These are phyloP conservation scores for Rutidosis leptorrhynchoides DNA, from an alignment of 129 eudicot species.

Conservation along the genomic window DNA sequence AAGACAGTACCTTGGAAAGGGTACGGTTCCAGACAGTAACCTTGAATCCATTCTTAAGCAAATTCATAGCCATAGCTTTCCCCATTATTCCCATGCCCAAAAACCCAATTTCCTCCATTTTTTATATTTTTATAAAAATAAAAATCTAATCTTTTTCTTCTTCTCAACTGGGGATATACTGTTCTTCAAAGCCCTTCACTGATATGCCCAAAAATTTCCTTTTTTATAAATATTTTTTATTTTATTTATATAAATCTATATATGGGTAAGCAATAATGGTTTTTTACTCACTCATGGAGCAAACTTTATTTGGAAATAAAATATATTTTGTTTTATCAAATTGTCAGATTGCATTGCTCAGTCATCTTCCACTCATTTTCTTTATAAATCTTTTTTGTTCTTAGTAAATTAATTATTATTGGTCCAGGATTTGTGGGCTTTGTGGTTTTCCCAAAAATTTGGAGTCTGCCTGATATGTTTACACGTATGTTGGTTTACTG, in stretches of 20 bases:
- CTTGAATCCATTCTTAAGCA: constrained; percentile 83
- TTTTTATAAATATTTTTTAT: not conserved
- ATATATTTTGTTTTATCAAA: constrained; percentile 3
- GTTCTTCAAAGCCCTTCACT: constrained; percentile 27
- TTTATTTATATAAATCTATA: not conserved
- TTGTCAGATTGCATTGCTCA: constrained; percentile 31
- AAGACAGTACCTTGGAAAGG: constrained; percentile 69
- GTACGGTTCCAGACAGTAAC: constrained; percentile 99
- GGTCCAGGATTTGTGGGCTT: constrained; percentile 31
- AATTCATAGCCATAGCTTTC: constrained; percentile 91
- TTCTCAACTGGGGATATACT: constrained; percentile 7
- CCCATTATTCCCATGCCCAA: constrained; percentile 99
- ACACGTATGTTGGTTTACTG: too few species aligned
- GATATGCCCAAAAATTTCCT: not conserved
- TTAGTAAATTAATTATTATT: constrained; percentile 28
- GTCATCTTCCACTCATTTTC: constrained; percentile 47
- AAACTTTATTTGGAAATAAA: not conserved
- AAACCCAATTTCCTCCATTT: constrained; percentile 91
- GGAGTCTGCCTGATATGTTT: too few species aligned
- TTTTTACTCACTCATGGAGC: constrained; percentile 22
- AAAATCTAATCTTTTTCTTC: not conserved
- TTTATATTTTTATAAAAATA: not conserved
- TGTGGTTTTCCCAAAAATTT: constrained; percentile 20
- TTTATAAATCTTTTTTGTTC: not conserved
- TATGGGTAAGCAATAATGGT: constrained; percentile 3